Percentiles rank a stretch among this genome's conserved stretches.
Evolutionary conservation across 2,329 filamentous ascomycete genomes (phyloP).

Genomic region (Fusarium falciforme): DNA sequence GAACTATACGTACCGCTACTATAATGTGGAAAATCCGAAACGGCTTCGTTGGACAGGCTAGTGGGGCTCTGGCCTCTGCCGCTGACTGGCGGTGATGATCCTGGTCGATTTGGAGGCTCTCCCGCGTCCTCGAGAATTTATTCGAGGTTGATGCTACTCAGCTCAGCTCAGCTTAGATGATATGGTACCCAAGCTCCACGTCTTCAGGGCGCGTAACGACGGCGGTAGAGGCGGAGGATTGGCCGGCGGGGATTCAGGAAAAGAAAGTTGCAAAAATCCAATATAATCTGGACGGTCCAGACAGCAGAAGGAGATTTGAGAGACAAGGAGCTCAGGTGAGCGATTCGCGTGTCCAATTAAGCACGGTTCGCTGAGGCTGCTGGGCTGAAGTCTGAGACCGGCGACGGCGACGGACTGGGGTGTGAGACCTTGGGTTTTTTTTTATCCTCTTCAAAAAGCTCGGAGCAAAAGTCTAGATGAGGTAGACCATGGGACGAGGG

Average conservation of each 20-base stretch:
- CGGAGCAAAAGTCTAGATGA: constrained; percentile 8
- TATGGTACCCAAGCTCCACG: constrained; percentile 7
- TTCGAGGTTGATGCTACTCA: not conserved
- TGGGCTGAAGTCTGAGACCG: constrained; percentile 45
- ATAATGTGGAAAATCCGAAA: constrained; percentile 37
- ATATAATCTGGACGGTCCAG: not conserved
- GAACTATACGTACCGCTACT: constrained; percentile 34
- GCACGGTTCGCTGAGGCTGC: constrained; percentile 32
- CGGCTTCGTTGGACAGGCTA: constrained; percentile 27
- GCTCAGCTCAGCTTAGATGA: not conserved
- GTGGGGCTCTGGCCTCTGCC: constrained; percentile 32
- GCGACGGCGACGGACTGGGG: constrained; percentile 27
- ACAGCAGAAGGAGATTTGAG: not conserved
- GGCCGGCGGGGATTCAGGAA: not conserved
- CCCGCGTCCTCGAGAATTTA: constrained; percentile 13
- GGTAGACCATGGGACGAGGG: not conserved
- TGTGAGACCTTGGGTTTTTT: not conserved
- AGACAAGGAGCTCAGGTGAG: constrained; percentile 14
- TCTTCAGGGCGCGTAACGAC: constrained; percentile 13
- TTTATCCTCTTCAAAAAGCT: not conserved
- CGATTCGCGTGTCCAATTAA: constrained; percentile 24
- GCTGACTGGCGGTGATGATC: constrained; percentile 15
- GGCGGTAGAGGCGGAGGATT: constrained; percentile 15
- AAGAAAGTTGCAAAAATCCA: not conserved
- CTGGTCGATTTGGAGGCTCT: constrained; percentile 18